Conservation (phyloP, 2,329 filamentous ascomycete species). For the Monilinia fructigena region DNA sequence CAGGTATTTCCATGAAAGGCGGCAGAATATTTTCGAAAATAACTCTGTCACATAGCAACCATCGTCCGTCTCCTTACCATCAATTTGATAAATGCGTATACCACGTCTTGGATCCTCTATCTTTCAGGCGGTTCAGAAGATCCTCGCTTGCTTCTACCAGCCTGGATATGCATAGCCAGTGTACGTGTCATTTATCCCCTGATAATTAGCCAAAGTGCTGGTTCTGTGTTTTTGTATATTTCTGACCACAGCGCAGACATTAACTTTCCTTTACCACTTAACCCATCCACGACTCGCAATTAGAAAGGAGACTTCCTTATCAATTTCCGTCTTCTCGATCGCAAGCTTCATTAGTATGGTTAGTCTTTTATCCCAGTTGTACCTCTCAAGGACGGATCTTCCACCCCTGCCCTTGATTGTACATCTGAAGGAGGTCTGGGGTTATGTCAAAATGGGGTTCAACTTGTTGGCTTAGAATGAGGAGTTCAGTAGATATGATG, state of each 20-base stretch:
- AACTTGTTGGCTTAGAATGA: conserved; percentile 18
- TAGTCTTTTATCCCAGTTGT: conserved; percentile 64
- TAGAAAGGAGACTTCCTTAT: conserved; percentile 73
- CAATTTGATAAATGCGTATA: conserved; percentile 71
- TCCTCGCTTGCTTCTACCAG: conserved; percentile 68
- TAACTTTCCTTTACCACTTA: conserved; percentile 73
- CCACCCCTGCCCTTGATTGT: conserved; percentile 37
- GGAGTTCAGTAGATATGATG: background rate
- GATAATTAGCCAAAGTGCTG: background rate
- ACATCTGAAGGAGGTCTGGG: conserved; percentile 33
- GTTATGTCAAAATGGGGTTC: conserved; percentile 30
- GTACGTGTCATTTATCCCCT: conserved; percentile 45
- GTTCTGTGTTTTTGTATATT: conserved; percentile 4
- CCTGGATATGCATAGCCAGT: conserved; percentile 76
- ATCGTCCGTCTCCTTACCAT: conserved; percentile 76
- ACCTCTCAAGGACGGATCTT: conserved; percentile 43
- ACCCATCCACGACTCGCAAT: conserved; percentile 78
- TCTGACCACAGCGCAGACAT: conserved; percentile 49
- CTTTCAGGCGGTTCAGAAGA: conserved; percentile 69
- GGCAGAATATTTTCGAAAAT: background rate
- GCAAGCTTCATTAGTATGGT: conserved; percentile 76
- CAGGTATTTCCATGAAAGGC: background rate
- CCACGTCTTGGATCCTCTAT: conserved; percentile 70
- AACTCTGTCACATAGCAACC: conserved; percentile 52
- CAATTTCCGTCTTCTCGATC: conserved; percentile 74